These are phyloP conservation scores for Sporothrix protearum DNA, from an alignment of 2,329 filamentous ascomycete species.

Conservation along the genomic window DNA sequence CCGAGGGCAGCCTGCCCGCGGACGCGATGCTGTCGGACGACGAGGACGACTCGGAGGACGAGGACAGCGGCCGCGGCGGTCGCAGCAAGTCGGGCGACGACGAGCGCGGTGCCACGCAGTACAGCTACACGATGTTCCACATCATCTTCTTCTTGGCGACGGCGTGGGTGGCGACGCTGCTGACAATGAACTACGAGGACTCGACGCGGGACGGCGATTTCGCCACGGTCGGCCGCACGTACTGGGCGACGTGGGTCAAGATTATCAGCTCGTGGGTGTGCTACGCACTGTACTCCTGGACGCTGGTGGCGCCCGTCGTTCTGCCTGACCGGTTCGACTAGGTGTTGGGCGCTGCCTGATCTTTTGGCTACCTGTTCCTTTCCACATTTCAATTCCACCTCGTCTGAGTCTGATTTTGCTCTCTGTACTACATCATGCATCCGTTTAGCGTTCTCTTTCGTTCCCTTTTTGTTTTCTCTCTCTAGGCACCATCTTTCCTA, in stretches of 20 bases:
- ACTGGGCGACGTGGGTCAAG: conserved; percentile 99
- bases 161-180: conserved; percentile 87
- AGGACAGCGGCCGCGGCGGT: conserved; percentile 62
- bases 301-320: conserved; percentile 77
- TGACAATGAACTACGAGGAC: conserved; percentile 70
- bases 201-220: conserved; percentile 68
- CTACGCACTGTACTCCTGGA: conserved; percentile 93
- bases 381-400: not conserved
- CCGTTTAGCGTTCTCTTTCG: not conserved
- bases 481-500: not conserved
- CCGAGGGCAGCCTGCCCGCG: conserved; percentile 86
- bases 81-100: conserved; percentile 71
- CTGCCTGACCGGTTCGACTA: conserved; percentile 80
- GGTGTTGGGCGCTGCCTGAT: not conserved
- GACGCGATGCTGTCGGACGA: conserved; percentile 78
- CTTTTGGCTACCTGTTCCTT: not conserved
- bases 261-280: conserved; percentile 97
- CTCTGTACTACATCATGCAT: not conserved
- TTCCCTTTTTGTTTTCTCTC: not conserved
- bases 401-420: not conserved
- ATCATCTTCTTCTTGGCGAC: conserved; percentile 97
- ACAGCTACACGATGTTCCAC: conserved; percentile 95
- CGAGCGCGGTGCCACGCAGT: conserved; percentile 84
- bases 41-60: conserved; percentile 61
- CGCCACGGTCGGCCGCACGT: conserved; percentile 87